Evolutionary conservation across 129 eudicot species (phyloP), one percentile per base, ranked within the genome.

Genomic region (Lactuca sativa): DNA sequence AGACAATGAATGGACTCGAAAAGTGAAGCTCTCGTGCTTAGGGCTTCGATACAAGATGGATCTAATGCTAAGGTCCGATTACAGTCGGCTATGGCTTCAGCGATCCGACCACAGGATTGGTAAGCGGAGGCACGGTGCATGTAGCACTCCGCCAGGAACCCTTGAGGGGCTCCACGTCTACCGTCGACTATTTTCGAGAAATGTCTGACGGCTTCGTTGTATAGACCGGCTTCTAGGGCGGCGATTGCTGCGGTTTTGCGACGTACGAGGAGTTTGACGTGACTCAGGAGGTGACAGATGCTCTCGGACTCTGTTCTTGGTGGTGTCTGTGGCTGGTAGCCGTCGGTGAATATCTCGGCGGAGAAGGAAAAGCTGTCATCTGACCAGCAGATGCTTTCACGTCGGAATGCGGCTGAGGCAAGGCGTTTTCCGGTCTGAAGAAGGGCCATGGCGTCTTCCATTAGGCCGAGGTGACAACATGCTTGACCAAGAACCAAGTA

Each of bases 391-490:
- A 80, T 78, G 91, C 99, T 95, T 58, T 90, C 85, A 9, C 99
- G 97, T 70, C 99, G 97, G 70, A 79, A 87, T 48, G 92, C 97
- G 3, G 90, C 97, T 16, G 97, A 79, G 12, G 97, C 97, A 4
- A 95, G 89, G 72, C 99, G 99, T 77, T 90, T 95, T 15, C 96
- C 93, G 67, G 88, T 86, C 66, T 95, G 99, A 55, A 95, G 86
- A 66, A 95, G 92, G 0, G 84, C 89, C 92, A 95, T 75, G 2
- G 99, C 99, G 55, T 95, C 99, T 75, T 95, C 99, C 99, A 95
- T 85, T 59, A 95, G 43, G 2, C 99, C 99, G 31, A 95, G 62
- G 62, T 90, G 99, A 71, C 95, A 87, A 70, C 99, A 95, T 4
- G 99, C 99, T 82, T 95, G 91, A 6, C 99, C 99, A 25, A 95